A percentile compares a stretch with the other conserved stretches of the same genome.
These are phyloP conservation scores for Irpex lacteus DNA, from an alignment of 1,284 basidiomycete species.

Conservation along the genomic window DNA sequence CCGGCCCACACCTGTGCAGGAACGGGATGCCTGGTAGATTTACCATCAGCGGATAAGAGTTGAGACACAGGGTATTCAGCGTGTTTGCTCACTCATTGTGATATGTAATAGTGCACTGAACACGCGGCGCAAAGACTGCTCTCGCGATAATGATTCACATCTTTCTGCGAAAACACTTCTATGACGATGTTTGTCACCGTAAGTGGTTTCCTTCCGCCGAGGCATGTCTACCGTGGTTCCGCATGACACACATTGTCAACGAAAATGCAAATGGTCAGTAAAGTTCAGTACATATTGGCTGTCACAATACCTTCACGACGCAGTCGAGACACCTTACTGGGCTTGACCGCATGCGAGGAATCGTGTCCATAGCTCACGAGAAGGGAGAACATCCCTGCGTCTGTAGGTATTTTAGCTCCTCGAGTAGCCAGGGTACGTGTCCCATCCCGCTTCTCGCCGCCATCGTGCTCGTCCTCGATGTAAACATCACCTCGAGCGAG, in stretches of 20 bases:
- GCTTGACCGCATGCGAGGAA: background rate
- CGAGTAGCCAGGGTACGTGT: background rate
- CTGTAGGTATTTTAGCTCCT: background rate
- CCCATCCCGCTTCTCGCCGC: background rate
- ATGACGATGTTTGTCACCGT: constrained; percentile 9
- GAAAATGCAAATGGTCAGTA: background rate
- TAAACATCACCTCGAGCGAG: constrained; percentile 8
- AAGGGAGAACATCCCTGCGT: background rate
- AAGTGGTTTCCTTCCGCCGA: background rate
- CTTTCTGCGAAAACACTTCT: constrained; percentile 14
- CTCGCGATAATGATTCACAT: background rate
- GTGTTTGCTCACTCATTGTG: background rate
- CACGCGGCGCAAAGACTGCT: constrained; percentile 1
- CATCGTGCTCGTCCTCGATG: background rate
- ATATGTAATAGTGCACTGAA: background rate
- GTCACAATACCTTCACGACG: background rate
- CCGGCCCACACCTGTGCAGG: background rate
- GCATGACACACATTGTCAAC: background rate
- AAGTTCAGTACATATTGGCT: background rate
- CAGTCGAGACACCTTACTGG: background rate
- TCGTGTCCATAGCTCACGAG: background rate
- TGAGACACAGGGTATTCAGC: background rate
- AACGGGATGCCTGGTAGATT: background rate
- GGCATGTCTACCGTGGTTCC: background rate
- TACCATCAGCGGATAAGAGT: background rate